phyloP scores from a whole-genome alignment of 2,329 filamentous ascomycete species.

The Fusarium longipes region DNA sequence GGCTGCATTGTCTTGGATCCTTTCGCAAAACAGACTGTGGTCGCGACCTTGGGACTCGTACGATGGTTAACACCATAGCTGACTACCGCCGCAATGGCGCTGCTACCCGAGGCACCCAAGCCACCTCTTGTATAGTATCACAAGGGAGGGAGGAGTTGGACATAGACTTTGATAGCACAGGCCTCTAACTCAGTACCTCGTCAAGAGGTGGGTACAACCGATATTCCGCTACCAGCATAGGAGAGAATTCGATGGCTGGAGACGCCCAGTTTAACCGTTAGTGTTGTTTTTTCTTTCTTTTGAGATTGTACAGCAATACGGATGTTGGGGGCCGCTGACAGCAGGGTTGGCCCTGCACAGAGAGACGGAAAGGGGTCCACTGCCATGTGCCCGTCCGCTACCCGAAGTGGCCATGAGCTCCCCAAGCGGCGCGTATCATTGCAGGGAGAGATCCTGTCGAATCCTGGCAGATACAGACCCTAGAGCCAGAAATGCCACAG shows the following conservation, averaged over 20 bases:
- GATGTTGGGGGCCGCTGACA: constrained; percentile 27
- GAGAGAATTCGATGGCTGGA: constrained; percentile 23
- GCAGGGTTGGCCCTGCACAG: constrained; percentile 38
- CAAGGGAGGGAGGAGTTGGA: constrained; percentile 25
- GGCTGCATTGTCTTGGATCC: constrained; percentile 24
- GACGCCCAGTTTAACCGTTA: constrained; percentile 18
- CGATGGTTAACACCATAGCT: constrained; percentile 35
- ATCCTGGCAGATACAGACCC: constrained; percentile 5
- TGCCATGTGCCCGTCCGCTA: constrained; percentile 44
- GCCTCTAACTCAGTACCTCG: constrained; percentile 27
- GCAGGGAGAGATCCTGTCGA: constrained; percentile 31
- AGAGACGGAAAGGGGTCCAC: constrained; percentile 39
- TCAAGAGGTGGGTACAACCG: constrained; percentile 28
- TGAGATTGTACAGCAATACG: constrained; percentile 17
- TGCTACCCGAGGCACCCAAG: constrained; percentile 29
- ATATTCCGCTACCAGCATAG: constrained; percentile 30
- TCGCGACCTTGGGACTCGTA: constrained; percentile 39
- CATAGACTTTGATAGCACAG: constrained; percentile 22
- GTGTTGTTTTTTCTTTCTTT: constrained; percentile 1
- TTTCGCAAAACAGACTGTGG: constrained; percentile 32
- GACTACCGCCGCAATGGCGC: constrained; percentile 20
- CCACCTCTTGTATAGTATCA: constrained; percentile 34
- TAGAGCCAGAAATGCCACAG: constrained; percentile 17
- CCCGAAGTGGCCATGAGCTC: constrained; percentile 36
- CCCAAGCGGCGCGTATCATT: constrained; percentile 28